These are phyloP conservation scores for Fragaria ananassa DNA, from an alignment of 306 rosid species.

Conservation along the genomic window DNA sequence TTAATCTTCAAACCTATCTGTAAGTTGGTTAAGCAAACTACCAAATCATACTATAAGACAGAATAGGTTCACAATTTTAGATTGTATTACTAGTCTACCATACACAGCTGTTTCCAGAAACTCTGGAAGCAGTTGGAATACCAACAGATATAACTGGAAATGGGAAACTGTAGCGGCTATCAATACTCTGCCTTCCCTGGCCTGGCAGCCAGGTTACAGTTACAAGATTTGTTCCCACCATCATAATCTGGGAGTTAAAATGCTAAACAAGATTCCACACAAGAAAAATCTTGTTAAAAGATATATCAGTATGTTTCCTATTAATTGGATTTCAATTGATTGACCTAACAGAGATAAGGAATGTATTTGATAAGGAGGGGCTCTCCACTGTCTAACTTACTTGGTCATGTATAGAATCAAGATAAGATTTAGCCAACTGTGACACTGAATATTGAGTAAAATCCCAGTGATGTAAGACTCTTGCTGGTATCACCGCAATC, in stretches of 20 bases:
- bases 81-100: not conserved
- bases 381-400: slow-evolving; percentile 41
- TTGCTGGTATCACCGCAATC: slow-evolving; percentile 88
- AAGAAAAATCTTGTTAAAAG: not conserved
- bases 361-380: slow-evolving; percentile 11
- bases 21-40: not conserved
- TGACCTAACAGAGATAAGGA: not conserved
- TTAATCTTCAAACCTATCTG: not conserved
- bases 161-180: not conserved
- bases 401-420: slow-evolving; percentile 94
- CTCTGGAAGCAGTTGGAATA: not conserved
- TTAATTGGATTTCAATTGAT: not conserved
- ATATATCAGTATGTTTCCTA: not conserved
- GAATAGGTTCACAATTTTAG: not conserved
- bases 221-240: not conserved
- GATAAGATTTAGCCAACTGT: slow-evolving; percentile 86
- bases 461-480: slow-evolving; percentile 95
- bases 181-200: not conserved
- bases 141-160: slow-evolving; percentile 2
- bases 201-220: no score
- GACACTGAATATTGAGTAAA: slow-evolving; percentile 73
- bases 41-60: not conserved
- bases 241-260: not conserved
- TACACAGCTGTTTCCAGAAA: not conserved
- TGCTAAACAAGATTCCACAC: slow-evolving; percentile 7